Evolutionary conservation across 2,329 filamentous ascomycete genomes (phyloP).

Genomic region (Xylaria sp.): DNA sequence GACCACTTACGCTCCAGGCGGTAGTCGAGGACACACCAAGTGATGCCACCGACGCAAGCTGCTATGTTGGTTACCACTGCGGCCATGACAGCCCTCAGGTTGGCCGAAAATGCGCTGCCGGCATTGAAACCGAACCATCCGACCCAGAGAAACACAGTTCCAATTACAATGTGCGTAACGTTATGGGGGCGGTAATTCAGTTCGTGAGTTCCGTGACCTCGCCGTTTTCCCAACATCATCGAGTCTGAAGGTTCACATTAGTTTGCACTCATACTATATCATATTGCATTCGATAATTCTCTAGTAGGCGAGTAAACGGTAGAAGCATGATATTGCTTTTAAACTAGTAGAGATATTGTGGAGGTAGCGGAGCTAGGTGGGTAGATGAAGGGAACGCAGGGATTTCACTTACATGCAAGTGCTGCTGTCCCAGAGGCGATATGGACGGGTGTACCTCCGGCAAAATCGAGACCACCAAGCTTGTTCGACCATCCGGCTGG

Average conservation of each 20-base stretch:
- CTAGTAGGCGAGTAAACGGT: neutral
- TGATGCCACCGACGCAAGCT: constrained; percentile 82
- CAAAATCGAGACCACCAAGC: constrained; percentile 85
- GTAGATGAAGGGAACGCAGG: neutral
- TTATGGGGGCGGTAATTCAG: constrained; percentile 93
- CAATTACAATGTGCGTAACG: constrained; percentile 88
- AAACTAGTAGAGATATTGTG: neutral
- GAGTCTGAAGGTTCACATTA: constrained; percentile 56
- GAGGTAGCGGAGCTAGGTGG: neutral
- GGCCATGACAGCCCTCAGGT: constrained; percentile 85
- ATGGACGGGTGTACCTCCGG: constrained; percentile 88
- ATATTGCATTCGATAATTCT: neutral
- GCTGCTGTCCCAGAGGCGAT: constrained; percentile 83
- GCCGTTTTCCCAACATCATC: constrained; percentile 85
- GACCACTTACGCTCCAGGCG: constrained; percentile 90
- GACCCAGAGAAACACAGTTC: constrained; percentile 93
- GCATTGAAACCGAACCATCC: constrained; percentile 97
- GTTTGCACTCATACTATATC: neutral
- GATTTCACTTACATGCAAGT: constrained; percentile 64
- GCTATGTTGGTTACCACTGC: constrained; percentile 85
- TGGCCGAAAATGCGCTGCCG: constrained; percentile 79
- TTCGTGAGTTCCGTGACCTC: constrained; percentile 84
- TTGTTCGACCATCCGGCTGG: constrained; percentile 77
- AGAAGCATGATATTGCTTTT: neutral
- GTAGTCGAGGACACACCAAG: constrained; percentile 89